phyloP scores from a whole-genome alignment of 257 asterid species.

The Oldenlandia corymbosa region DNA sequence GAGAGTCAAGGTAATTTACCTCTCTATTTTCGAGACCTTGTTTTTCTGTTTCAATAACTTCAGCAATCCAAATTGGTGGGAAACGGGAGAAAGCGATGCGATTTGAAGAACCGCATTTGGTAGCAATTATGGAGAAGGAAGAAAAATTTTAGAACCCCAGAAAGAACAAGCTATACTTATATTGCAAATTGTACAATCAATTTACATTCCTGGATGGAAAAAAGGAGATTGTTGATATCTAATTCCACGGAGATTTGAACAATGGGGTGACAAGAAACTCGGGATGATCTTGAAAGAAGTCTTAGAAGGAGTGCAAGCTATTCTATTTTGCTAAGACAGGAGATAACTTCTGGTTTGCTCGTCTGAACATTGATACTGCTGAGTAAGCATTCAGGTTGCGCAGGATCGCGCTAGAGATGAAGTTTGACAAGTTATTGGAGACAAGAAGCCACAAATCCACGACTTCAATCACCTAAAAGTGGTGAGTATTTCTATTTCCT shows the following conservation, averaged over 20 bases:
- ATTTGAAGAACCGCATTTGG: constrained; percentile 30
- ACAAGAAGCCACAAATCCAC: constrained; percentile 3
- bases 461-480: constrained; percentile 17
- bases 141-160: constrained; percentile 18
- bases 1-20: constrained; percentile 11
- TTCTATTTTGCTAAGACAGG: constrained; percentile 28
- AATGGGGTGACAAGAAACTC: constrained; percentile 10
- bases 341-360: constrained; percentile 22
- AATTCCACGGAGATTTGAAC: constrained; percentile 21
- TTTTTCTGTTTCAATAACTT: too few relatives aligned
- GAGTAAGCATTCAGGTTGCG: constrained; percentile 21
- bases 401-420: constrained; percentile 24
- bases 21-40: too few relatives aligned
- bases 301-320: constrained; percentile 27
- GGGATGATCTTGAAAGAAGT: constrained; percentile 27
- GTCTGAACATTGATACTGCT: constrained; percentile 23
- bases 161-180: constrained; percentile 13
- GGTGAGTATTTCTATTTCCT: constrained; percentile 11
- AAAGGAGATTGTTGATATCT: constrained; percentile 18
- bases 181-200: constrained; percentile 1
- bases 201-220: constrained; percentile 16
- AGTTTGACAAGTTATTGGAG: constrained; percentile 8
- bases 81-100: constrained; percentile 26
- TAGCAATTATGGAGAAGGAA: constrained; percentile 23
- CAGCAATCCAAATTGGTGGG: too few relatives aligned